phyloP scores from a whole-genome alignment of 441 rosid species.

The Arabidopsis lyrata region DNA sequence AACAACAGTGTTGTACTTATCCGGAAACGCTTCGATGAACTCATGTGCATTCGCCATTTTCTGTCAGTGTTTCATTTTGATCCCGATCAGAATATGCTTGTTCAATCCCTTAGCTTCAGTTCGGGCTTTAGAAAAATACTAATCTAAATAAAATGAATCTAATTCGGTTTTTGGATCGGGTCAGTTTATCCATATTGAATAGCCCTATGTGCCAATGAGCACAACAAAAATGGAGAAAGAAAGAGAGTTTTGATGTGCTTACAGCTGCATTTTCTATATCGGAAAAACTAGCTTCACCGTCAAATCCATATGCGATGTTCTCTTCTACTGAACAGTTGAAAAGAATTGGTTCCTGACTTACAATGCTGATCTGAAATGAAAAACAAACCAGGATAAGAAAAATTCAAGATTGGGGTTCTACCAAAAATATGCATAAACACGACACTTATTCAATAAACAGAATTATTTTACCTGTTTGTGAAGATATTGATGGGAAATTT shows the following conservation, averaged over 20 bases:
- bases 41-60: conserved; percentile 97
- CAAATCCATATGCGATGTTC: conserved; percentile 86
- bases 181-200: too few species aligned
- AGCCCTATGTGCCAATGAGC: neutral
- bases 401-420: neutral
- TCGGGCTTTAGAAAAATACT: neutral
- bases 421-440: neutral
- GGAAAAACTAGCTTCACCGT: conserved; percentile 62
- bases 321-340: conserved; percentile 91
- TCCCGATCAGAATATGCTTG: neutral
- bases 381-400: neutral
- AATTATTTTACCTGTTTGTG: conserved; percentile 67
- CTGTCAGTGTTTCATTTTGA: conserved; percentile 49
- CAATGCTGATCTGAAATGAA: conserved; percentile 78
- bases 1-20: conserved; percentile 73
- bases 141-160: neutral
- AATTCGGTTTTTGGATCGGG: neutral
- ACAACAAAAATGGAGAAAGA: conserved; percentile 1
- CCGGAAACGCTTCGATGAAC: conserved; percentile 78
- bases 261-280: conserved; percentile 80
- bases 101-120: neutral
- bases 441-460: conserved; percentile 10
- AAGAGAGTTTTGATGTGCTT: conserved; percentile 38
- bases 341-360: conserved; percentile 96
- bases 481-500: conserved; percentile 83